Evolutionary conservation across 495 filamentous ascomycete species (phyloP).

Genomic region (Saxispiralis lemnorum): DNA sequence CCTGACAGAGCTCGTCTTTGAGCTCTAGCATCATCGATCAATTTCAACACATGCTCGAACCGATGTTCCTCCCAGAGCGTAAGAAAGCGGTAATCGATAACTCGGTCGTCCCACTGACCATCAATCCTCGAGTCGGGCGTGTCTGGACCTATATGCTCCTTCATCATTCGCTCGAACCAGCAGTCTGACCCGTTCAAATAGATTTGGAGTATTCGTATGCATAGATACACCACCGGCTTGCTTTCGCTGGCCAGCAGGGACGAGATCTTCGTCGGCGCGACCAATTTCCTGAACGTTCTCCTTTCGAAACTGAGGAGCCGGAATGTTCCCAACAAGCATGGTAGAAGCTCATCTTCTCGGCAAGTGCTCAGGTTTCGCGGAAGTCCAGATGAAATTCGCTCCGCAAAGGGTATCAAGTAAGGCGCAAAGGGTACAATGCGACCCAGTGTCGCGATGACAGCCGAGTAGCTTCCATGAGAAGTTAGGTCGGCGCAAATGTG

Average conservation of each 20-base stretch:
- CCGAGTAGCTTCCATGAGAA: conserved; percentile 25
- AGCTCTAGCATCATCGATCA: neutral
- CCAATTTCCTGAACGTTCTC: conserved; percentile 39
- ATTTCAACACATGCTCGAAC: conserved; percentile 15
- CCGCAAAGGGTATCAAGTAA: conserved; percentile 35
- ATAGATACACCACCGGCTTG: conserved; percentile 53
- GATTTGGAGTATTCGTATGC: conserved; percentile 59
- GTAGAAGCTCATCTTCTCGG: neutral
- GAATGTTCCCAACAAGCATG: conserved; percentile 49
- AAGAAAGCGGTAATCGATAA: conserved; percentile 71
- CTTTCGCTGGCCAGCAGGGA: conserved; percentile 44
- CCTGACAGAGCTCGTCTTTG: neutral
- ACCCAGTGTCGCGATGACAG: conserved; percentile 56
- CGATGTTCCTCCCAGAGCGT: conserved; percentile 56
- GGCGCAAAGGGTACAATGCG: conserved; percentile 64
- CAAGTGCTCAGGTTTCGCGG: neutral
- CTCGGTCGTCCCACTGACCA: conserved; percentile 57
- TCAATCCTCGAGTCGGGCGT: conserved; percentile 29
- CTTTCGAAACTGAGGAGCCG: conserved; percentile 61
- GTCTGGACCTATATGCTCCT: conserved; percentile 40
- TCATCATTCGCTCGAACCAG: conserved; percentile 51
- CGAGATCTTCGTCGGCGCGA: conserved; percentile 49
- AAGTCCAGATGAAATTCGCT: neutral
- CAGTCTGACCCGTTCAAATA: conserved; percentile 67
- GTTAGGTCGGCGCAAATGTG: conserved; percentile 70